Evolutionary conservation across 2,329 filamentous ascomycete species (phyloP).

Genomic region (Aspergillus sp.): DNA sequence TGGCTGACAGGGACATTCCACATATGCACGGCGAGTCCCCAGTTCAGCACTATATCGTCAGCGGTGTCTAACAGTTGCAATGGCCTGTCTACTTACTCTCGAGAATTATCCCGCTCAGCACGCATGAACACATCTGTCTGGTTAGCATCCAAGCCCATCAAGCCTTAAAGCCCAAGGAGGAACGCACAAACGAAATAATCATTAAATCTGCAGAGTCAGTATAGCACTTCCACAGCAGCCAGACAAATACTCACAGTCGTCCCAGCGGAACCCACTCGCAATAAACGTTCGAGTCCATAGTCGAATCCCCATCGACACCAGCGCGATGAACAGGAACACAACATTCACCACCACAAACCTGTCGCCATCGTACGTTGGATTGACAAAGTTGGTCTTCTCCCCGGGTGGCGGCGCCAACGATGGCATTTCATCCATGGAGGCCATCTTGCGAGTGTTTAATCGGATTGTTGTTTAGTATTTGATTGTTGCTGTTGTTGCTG

Average conservation of each 20-base stretch:
- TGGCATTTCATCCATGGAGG: slow-evolving; percentile 18
- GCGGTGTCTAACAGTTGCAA: neutral
- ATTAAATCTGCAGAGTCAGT: slow-evolving; percentile 22
- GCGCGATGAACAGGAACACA: slow-evolving; percentile 26
- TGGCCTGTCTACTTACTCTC: slow-evolving; percentile 20
- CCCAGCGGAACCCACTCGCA: slow-evolving; percentile 24
- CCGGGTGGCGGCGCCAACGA: slow-evolving; percentile 27
- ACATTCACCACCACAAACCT: slow-evolving; percentile 29
- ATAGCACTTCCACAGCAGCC: neutral
- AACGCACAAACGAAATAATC: slow-evolving; percentile 23
- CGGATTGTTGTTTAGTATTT: neutral
- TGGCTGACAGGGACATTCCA: slow-evolving; percentile 25
- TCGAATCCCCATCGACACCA: slow-evolving; percentile 20
- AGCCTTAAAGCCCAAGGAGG: neutral
- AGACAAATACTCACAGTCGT: slow-evolving; percentile 26
- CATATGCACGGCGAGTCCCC: slow-evolving; percentile 28
- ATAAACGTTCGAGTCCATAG: slow-evolving; percentile 28
- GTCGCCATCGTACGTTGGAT: slow-evolving; percentile 22
- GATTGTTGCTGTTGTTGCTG: neutral
- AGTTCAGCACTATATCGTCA: slow-evolving; percentile 24
- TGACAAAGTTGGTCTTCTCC: slow-evolving; percentile 26
- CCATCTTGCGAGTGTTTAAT: slow-evolving; percentile 8
- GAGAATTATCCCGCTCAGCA: slow-evolving; percentile 22
- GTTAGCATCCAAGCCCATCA: neutral
- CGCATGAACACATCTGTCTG: slow-evolving; percentile 21